Base-by-base conservation (phyloP, 176 grass and related monocot genomes). In the Leersia perrieri region DNA sequence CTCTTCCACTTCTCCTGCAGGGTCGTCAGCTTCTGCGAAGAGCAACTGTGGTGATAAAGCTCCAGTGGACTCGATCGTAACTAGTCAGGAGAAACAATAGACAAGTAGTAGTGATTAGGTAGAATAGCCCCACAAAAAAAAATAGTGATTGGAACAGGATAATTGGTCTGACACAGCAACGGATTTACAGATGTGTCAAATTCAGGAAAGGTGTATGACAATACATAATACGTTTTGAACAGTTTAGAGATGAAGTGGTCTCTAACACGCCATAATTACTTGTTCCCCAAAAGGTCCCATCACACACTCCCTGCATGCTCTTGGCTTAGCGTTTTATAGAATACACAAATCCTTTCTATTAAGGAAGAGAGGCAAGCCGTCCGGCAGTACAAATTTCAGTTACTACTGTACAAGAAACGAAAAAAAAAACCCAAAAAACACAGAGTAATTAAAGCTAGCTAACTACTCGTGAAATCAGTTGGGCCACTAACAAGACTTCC, bases 241-340 rank as follows among this genome's bases (percentile, higher is more conserved):
- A 40, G 6, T 39, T 90, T 93, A 98, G 90, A 94, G 64, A 98
- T 98, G 77, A 94, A 93, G 57, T 98, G 92, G 81, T 98, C 88
- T 79, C 88, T 93, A n/a, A 93, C 88, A 30, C 81, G 92, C 27
- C 88, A 67, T 31, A 98, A 58, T 77, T 1, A 98, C 69, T 44
- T 88, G 7, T 25, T 91, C 53, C 39, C 32, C 92, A 1, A 0
- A 47, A 4, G 13, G 39, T 40, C 80, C 82, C 41, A 84, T 80
- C 25, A 98, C 39, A 32, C 94, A 98, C 83, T 98, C 84, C 57
- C 92, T 91, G 66, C 92, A 98, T 31, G 77, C 70, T 68, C 88
- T 85, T 44, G 95, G 86, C 16, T 71, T 94, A 33, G 80, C 66
- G n/a, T n/a, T n/a, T n/a, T n/a, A n/a, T n/a, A n/a, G n/a, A n/a